A percentile compares a stretch with the other conserved stretches of the same genome.
Evolutionary conservation across 192 early-diverging fungal species (phyloP).

Genomic region (Polychytrium aggregatum): DNA sequence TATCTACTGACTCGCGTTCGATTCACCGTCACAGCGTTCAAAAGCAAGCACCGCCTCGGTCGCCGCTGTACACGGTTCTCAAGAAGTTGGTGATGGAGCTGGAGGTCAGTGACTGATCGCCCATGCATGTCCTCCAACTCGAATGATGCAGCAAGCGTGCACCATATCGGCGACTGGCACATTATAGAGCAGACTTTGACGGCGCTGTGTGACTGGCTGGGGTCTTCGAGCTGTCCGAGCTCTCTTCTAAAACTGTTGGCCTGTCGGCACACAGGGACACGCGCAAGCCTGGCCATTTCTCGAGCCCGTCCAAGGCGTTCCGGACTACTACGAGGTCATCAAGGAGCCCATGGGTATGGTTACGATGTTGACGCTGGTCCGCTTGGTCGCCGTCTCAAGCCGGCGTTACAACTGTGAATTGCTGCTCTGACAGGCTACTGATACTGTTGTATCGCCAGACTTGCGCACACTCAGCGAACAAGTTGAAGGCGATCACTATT

Average conservation of each 20-base stretch:
- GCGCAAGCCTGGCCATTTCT: constrained; percentile 85
- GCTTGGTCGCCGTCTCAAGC: neutral
- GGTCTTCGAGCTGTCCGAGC: too few species aligned
- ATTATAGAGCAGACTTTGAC: too few species aligned
- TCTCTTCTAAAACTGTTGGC: too few species aligned
- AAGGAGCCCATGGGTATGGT: constrained; percentile 88
- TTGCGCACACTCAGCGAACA: constrained; percentile 71
- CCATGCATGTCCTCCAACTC: too few species aligned
- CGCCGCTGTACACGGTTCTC: constrained; percentile 55
- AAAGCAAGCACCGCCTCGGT: too few species aligned
- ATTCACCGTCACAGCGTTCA: too few species aligned
- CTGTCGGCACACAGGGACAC: constrained; percentile 42
- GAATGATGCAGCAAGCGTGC: neutral
- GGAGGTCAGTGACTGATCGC: constrained; percentile 9
- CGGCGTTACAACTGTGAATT: neutral
- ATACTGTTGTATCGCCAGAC: constrained; percentile 30
- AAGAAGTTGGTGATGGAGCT: constrained; percentile 66
- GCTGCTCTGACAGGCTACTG: neutral
- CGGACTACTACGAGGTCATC: constrained; percentile 92
- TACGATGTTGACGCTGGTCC: neutral
- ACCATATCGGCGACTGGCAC: too few species aligned
- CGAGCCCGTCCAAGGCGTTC: constrained; percentile 85
- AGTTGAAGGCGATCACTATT: constrained; percentile 79
- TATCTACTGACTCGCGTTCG: too few species aligned
- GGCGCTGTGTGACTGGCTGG: too few species aligned